Evolutionary conservation across 2,329 filamentous ascomycete genomes (phyloP).

Genomic region (Blastomyces emzantsi): DNA sequence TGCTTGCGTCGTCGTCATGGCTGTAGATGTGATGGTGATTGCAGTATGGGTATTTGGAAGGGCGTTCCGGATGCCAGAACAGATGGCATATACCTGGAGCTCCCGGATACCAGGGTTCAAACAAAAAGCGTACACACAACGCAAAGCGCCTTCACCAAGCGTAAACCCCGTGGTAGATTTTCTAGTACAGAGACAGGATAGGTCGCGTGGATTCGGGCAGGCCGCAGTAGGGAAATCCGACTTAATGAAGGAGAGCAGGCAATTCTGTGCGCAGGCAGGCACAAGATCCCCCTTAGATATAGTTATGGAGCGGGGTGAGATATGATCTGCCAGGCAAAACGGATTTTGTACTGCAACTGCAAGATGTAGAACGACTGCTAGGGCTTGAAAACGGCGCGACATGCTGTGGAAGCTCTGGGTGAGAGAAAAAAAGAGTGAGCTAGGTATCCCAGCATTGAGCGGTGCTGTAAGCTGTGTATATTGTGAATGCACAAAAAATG

Average conservation of each 20-base stretch:
- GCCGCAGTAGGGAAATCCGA: slow-evolving; percentile 46
- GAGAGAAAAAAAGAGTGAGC: background rate
- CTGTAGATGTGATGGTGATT: slow-evolving; percentile 11
- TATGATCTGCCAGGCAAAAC: background rate
- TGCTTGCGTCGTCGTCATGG: background rate
- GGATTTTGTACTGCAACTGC: slow-evolving; percentile 5
- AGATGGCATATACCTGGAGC: slow-evolving; percentile 48
- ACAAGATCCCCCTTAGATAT: slow-evolving; percentile 23
- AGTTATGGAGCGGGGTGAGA: background rate
- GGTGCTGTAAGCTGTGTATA: background rate
- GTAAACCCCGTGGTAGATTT: slow-evolving; percentile 55
- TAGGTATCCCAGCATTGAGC: slow-evolving; percentile 1
- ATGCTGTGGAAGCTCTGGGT: slow-evolving; percentile 29
- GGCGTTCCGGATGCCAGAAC: slow-evolving; percentile 43
- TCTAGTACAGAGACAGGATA: slow-evolving; percentile 56
- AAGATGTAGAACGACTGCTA: background rate
- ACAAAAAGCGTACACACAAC: slow-evolving; percentile 57
- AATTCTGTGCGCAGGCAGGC: slow-evolving; percentile 52
- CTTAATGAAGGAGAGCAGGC: slow-evolving; percentile 55
- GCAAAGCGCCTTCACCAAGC: slow-evolving; percentile 60
- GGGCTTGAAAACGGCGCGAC: slow-evolving; percentile 17
- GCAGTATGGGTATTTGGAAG: slow-evolving; percentile 49
- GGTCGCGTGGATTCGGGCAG: slow-evolving; percentile 44
- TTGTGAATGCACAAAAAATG: background rate
- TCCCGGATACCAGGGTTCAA: slow-evolving; percentile 36